Base-by-base conservation (phyloP, 331 rosid genomes). In the Cucumis variabilis region DNA sequence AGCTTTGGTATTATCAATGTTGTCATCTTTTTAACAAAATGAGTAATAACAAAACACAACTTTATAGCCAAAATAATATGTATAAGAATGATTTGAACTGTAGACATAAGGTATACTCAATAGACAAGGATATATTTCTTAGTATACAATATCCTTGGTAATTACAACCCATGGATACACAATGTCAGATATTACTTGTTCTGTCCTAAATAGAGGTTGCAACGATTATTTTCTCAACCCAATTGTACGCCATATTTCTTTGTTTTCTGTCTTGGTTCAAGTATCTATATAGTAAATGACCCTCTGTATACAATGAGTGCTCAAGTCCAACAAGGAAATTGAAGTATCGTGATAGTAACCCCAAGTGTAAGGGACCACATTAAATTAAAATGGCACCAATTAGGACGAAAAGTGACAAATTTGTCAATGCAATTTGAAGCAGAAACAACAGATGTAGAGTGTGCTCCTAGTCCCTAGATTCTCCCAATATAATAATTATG, bases 21-120 rank as follows among this genome's bases (percentile, higher is more conserved):
- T 77, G 63, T 24, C 53, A 23, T 50, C 17, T 24, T 77, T 50
- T 77, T n/a, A 77, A 77, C 23, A 12, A 48, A 50, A 60, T 1
- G 23, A 58, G 17, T 58, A 58, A 58, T 17, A 58, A 58, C 23
- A 58, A 77, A 24, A 23, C 41, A 75, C 83, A 77, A 77, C 83
- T 50, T 77, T 51, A 77, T 77, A 77, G 83, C 37, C 81, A 48
- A 51, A 14, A n/a, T 58, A 24, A 51, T 78, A 78, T 41, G 41
- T 37, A 74, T 21, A 74, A 74, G 81, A 44, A 74, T 44, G 82
- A 20, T 46, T 75, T 5, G 60, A 75, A 75, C 82, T 5, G 65
- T 7, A 48, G 65, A 50, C 23, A 50, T 7, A n/a, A 78, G 83
- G 66, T 78, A 25, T 77, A 16, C 83, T 78, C 83, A 78, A 78